Evolutionary conservation across 768 basidiomycete species (phyloP).

Genomic region (Serendipita sp.): DNA sequence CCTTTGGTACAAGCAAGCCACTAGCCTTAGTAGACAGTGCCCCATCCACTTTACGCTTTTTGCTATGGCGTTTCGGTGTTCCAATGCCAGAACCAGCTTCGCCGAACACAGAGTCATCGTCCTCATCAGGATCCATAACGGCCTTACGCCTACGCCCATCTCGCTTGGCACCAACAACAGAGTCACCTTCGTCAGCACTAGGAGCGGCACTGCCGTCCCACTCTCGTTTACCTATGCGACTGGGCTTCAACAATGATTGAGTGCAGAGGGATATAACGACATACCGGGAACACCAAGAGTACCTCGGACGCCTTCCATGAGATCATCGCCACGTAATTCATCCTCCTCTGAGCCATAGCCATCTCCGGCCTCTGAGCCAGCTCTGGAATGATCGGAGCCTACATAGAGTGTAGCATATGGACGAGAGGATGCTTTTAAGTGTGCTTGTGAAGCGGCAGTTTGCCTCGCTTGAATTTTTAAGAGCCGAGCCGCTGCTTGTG

Average conservation of each 20-base stretch:
- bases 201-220: not conserved
- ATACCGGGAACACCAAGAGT: not conserved
- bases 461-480: conserved; percentile 4
- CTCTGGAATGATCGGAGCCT: not conserved
- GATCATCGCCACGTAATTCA: not conserved
- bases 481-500: not conserved
- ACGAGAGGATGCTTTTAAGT: not conserved
- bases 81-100: not conserved
- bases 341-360: not conserved
- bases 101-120: not conserved
- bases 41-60: conserved; percentile 14
- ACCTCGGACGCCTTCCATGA: not conserved
- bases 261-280: not conserved
- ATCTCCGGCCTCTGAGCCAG: not conserved
- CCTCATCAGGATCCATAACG: not conserved
- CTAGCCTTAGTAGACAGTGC: conserved; percentile 38
- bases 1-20: not conserved
- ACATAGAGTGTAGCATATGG: conserved; percentile 6
- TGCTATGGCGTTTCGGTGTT: not conserved
- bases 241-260: not conserved
- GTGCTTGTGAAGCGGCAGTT: not conserved
- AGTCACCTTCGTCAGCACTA: not conserved
- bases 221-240: not conserved
- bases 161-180: not conserved
- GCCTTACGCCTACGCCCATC: not conserved